These are phyloP conservation scores for Fusarium phyllophilum DNA, from an alignment of 2,329 filamentous ascomycete genomes.

Conservation along the genomic window DNA sequence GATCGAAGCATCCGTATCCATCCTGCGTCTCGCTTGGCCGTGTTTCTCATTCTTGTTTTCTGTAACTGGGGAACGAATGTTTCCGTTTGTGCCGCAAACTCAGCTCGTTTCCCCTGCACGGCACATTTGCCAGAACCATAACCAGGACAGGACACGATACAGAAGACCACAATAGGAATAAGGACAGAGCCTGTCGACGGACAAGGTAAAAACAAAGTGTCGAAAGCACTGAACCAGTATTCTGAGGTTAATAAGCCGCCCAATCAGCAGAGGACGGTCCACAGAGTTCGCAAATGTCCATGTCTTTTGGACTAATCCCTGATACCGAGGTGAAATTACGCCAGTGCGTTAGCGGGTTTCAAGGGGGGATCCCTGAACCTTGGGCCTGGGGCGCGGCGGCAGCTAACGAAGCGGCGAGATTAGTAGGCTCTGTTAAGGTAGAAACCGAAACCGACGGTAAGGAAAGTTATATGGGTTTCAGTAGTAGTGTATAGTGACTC, in stretches of 20 bases:
- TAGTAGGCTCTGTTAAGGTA: conserved; percentile 24
- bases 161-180: conserved; percentile 10
- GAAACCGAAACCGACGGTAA: conserved; percentile 25
- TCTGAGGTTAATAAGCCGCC: conserved; percentile 17
- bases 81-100: conserved; percentile 28
- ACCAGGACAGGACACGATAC: neutral
- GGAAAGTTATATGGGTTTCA: conserved; percentile 2
- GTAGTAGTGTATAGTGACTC: neutral
- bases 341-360: conserved; percentile 64
- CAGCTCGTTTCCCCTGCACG: conserved; percentile 22
- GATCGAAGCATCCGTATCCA: conserved; percentile 10
- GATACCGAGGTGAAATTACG: conserved; percentile 61
- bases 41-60: conserved; percentile 24
- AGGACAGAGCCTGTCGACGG: conserved; percentile 7
- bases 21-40: conserved; percentile 1
- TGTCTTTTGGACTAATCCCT: conserved; percentile 48
- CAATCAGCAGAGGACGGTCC: conserved; percentile 23
- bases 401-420: conserved; percentile 39
- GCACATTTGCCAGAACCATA: conserved; percentile 13
- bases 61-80: conserved; percentile 29
- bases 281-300: conserved; percentile 24
- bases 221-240: conserved; percentile 4
- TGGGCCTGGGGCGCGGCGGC: conserved; percentile 34
- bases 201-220: conserved; percentile 26
- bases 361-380: conserved; percentile 54